A percentile compares a stretch with the other conserved stretches of the same genome.
Conservation (phyloP, 352 stramenopile species). For the Hyaloperonospora arabidopsidis region DNA sequence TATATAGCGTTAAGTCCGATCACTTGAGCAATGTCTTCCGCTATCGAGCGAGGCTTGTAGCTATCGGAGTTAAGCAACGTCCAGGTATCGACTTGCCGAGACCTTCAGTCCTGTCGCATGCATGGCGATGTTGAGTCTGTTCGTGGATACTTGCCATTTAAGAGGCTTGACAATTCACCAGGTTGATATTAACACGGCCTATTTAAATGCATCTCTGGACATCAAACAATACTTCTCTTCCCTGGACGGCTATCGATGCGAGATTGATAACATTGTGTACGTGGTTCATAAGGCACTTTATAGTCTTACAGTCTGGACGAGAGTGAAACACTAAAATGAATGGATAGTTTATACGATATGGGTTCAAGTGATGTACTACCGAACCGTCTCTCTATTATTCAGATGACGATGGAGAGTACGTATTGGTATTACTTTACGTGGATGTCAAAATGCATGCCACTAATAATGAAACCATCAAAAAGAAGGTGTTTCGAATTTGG, state of each 20-base stretch:
- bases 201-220: conserved; percentile 5
- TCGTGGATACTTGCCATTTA: conserved; percentile 2
- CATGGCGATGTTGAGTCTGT: conserved; percentile 10
- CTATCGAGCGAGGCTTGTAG: conserved; percentile 2
- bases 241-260: conserved; percentile 12
- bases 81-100: conserved; percentile 11
- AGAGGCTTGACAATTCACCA: conserved; percentile 6
- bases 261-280: conserved; percentile 11
- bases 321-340: conserved; percentile 20
- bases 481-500: conserved; percentile 12
- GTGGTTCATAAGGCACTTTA: conserved; percentile 18
- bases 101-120: conserved; percentile 8
- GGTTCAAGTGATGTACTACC: conserved; percentile 6
- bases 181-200: conserved; percentile 5
- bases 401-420: conserved; percentile 5
- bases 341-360: conserved; percentile 6
- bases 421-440: conserved; percentile 18
- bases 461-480: conserved; percentile 12
- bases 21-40: conserved; percentile 4
- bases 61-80: conserved; percentile 3
- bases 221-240: conserved; percentile 13
- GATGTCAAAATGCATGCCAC: conserved; percentile 26
- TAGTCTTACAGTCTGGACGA: conserved; percentile 12
- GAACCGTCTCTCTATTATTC: conserved; percentile 18
- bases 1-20: conserved; percentile 6